Evolutionary conservation across 176 grass and related monocot genomes (phyloP), one percentile per base, ranked within the genome.

Genomic region (Oropetium thomaeum): DNA sequence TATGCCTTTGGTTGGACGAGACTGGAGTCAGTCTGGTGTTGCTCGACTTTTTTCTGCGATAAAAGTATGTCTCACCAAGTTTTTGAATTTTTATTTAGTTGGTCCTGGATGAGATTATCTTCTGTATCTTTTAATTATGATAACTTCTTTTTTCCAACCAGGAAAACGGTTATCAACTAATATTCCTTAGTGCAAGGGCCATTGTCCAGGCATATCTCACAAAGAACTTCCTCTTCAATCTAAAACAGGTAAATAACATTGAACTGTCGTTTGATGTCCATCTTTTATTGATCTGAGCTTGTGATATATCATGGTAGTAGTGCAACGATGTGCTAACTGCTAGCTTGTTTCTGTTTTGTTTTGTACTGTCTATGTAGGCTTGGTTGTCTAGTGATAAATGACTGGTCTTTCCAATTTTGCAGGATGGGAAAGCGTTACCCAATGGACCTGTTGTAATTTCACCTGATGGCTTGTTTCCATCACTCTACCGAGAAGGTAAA

Each of bases 111-210:
- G 11, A 30, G 33, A 78, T 66, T 78, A 10, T 57, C 60, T 61
- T 30, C 22, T 81, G 27, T 14, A 25, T 53, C 42, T 75, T 75
- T 49, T n/a, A 3, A 58, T 67, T 67, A 32, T 74, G 61, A 74
- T 70, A 34, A 4, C 6, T 12, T 82, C 81, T 55, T 80, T 84
- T 78, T 84, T 13, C 42, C 52, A 58, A 85, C 60, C 53, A 99
- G 96, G 96, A 99, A 95, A 99, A 99, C 17, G 92, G 96, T 53
- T 99, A 99, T 84, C 96, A 99, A 81, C 80, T 99, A 60, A 71
- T 99, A 63, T 99, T 99, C 81, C 87, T 99, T 78, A 99, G 96
- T 68, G 96, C 96, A 77, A 92, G 96, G 90, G 92, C 96, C 70
- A 99, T 99, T 74, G 89, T 99, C 43, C 96, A 96, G 79, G 96